Evolutionary conservation across 2,329 filamentous ascomycete genomes (phyloP).

Genomic region (Cladosporium sp.): DNA sequence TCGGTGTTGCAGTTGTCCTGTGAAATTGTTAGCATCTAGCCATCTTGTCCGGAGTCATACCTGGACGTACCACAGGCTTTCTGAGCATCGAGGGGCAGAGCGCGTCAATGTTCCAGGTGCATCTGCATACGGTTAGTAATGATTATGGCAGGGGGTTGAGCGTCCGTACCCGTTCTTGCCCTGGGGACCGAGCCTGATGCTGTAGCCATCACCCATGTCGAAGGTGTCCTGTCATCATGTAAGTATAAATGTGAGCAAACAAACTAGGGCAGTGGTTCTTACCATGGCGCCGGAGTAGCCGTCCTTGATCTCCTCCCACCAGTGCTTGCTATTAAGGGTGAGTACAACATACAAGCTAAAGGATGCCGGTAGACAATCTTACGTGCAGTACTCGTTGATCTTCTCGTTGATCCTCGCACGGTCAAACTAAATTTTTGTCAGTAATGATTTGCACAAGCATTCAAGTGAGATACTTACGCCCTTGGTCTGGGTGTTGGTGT

Average conservation of each 20-base stretch:
- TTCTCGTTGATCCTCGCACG: not conserved
- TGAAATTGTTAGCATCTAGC: not conserved
- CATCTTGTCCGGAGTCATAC: not conserved
- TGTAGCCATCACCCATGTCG: not conserved
- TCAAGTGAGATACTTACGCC: not conserved
- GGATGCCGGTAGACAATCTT: not conserved
- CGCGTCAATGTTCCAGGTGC: not conserved
- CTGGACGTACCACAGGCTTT: not conserved
- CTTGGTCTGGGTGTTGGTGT: constrained; percentile 1
- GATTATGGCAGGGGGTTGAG: not conserved
- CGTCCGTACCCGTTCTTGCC: not conserved
- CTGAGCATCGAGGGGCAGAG: not conserved
- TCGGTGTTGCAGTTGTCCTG: not conserved
- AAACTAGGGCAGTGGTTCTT: not conserved
- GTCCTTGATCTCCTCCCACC: not conserved
- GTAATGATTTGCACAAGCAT: not conserved
- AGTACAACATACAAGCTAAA: not conserved
- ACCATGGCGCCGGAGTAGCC: constrained; percentile 1
- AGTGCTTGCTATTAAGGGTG: not conserved
- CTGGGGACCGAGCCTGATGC: not conserved
- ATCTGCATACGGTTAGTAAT: not conserved
- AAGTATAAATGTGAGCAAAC: not conserved
- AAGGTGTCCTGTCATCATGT: not conserved
- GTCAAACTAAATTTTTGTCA: not conserved
- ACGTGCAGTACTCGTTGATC: not conserved